These are phyloP conservation scores for Orychophragmus violaceus DNA, from an alignment of 345 rosid species.

Conservation along the genomic window DNA sequence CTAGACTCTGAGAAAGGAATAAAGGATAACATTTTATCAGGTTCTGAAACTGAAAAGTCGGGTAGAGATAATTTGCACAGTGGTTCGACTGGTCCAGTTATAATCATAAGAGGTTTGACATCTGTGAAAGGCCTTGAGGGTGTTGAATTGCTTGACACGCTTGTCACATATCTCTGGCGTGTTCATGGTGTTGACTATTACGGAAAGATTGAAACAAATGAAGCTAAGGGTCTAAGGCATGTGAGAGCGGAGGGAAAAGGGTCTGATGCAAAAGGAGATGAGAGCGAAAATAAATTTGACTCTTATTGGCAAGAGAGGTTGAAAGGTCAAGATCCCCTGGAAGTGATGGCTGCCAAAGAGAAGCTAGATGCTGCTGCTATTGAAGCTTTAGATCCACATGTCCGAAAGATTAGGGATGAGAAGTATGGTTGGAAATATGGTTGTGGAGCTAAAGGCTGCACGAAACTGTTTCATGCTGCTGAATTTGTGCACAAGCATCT, in stretches of 20 bases:
- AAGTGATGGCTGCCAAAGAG: constrained; percentile 87
- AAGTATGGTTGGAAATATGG: constrained; percentile 99
- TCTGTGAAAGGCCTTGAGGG: constrained; percentile 98
- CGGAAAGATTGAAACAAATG: constrained; percentile 76
- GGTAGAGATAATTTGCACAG: constrained; percentile 71
- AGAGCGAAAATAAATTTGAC: constrained; percentile 78
- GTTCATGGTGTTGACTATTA: constrained; percentile 89
- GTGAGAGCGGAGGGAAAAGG: constrained; percentile 73
- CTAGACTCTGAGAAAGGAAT: constrained; percentile 88
- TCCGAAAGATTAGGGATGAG: constrained; percentile 96
- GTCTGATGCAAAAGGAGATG: constrained; percentile 53
- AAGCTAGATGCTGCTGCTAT: constrained; percentile 81
- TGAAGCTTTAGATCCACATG: constrained; percentile 79
- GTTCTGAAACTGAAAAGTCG: constrained; percentile 55
- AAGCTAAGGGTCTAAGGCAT: constrained; percentile 86
- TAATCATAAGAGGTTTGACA: constrained; percentile 73
- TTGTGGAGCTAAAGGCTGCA: constrained; percentile 99
- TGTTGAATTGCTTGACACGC: constrained; percentile 79
- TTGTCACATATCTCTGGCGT: constrained; percentile 91
- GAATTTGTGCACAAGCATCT: constrained; percentile 99
- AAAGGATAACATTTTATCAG: constrained; percentile 62
- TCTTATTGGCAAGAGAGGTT: constrained; percentile 82
- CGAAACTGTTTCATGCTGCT: constrained; percentile 97
- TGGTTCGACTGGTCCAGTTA: constrained; percentile 75
- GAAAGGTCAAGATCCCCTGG: constrained; percentile 83